Percentiles rank a stretch among this genome's conserved stretches.
Conservation (phyloP, 768 basidiomycete genomes). For the Mycena galericulata region DNA sequence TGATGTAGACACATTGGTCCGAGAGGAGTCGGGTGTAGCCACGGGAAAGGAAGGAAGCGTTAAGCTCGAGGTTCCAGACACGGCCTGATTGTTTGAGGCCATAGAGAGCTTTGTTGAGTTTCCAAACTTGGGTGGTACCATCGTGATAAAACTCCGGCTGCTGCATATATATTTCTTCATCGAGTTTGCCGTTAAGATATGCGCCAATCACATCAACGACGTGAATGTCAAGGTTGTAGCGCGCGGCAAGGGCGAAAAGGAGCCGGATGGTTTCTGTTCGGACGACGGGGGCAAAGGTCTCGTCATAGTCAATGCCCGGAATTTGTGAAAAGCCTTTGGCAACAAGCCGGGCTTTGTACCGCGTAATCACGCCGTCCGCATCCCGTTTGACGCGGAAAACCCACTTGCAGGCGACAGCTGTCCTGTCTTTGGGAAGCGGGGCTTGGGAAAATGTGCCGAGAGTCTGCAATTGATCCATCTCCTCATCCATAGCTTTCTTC, state of each 20-base stretch:
- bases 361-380: slow-evolving; percentile 37
- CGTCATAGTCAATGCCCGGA: slow-evolving; percentile 45
- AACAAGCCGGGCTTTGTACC: slow-evolving; percentile 43
- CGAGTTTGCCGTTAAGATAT: slow-evolving; percentile 22
- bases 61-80: slow-evolving; percentile 43
- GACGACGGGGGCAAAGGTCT: slow-evolving; percentile 32
- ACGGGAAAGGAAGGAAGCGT: slow-evolving; percentile 15
- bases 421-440: slow-evolving; percentile 27
- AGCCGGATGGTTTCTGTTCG: slow-evolving; percentile 29
- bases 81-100: slow-evolving; percentile 40
- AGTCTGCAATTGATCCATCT: slow-evolving; percentile 7
- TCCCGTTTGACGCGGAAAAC: slow-evolving; percentile 47
- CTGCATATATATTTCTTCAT: slow-evolving; percentile 35
- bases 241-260: slow-evolving; percentile 44
- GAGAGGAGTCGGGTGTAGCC: slow-evolving; percentile 22
- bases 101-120: slow-evolving; percentile 38
- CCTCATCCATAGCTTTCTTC: slow-evolving; percentile 8
- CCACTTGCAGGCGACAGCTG: slow-evolving; percentile 38
- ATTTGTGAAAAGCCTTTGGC: slow-evolving; percentile 44
- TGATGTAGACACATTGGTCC: slow-evolving; percentile 35
- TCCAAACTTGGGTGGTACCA: slow-evolving; percentile 31
- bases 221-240: slow-evolving; percentile 43
- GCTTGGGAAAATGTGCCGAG: slow-evolving; percentile 31
- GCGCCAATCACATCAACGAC: slow-evolving; percentile 44
- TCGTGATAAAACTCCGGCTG: slow-evolving; percentile 29